Percentiles rank a stretch among this genome's conserved stretches.
phyloP scores from a whole-genome alignment of 139 green algal species.

The Asterochloris sp. region DNA sequence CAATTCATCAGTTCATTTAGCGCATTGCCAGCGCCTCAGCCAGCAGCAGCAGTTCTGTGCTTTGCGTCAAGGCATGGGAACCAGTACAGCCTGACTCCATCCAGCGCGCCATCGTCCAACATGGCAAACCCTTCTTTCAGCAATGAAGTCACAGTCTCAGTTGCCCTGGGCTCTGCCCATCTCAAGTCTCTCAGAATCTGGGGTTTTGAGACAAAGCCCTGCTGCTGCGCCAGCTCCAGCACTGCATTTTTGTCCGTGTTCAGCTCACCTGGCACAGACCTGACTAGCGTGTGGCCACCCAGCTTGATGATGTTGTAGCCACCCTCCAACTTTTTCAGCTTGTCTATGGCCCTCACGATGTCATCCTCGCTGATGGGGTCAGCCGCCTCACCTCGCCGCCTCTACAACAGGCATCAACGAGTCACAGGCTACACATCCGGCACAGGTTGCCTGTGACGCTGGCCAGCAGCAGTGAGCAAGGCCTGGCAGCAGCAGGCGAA shows the following conservation, averaged over 20 bases:
- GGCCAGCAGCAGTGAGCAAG: no score
- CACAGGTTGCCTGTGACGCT: no score
- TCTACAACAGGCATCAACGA: constrained; percentile 23
- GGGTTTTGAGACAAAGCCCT: constrained; percentile 2
- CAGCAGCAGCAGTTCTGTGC: no score
- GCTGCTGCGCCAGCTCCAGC: constrained; percentile 64
- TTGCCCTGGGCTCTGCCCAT: constrained; percentile 29
- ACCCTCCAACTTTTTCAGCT: constrained; percentile 69
- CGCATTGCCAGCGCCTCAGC: no score
- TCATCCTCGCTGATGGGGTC: constrained; percentile 72
- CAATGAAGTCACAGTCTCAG: constrained; percentile 27
- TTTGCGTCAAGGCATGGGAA: constrained; percentile 56
- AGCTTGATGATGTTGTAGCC: constrained; percentile 71
- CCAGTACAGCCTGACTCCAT: constrained; percentile 61
- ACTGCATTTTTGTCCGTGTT: constrained; percentile 76
- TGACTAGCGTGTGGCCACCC: constrained; percentile 48
- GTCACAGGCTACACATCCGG: no score
- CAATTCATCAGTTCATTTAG: no score
- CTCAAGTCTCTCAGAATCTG: constrained; percentile 6
- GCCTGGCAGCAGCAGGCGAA: no score
- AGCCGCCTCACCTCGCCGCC: constrained; percentile 45
- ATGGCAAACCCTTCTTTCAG: constrained; percentile 16
- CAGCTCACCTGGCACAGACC: constrained; percentile 78
- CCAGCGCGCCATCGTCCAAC: constrained; percentile 65
- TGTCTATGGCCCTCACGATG: constrained; percentile 71